Evolutionary conservation across 2,329 filamentous ascomycete species (phyloP).

Genomic region (Cladorrhinum sp.): DNA sequence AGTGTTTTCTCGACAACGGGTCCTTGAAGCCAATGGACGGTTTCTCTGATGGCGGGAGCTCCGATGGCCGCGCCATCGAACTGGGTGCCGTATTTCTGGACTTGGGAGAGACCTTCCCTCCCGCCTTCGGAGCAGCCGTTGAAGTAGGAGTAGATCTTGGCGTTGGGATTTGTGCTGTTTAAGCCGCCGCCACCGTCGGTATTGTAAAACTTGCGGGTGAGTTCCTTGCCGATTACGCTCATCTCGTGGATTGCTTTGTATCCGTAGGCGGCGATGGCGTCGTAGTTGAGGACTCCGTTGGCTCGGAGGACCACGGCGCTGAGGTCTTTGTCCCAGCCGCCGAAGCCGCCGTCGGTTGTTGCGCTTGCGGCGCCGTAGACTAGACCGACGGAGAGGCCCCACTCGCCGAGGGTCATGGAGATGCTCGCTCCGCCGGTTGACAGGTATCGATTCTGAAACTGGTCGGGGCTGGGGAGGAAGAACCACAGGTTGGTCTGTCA

Average conservation of each 20-base stretch:
- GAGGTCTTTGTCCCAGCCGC: constrained; percentile 3
- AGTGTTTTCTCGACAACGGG: constrained; percentile 38
- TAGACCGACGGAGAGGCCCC: constrained; percentile 1
- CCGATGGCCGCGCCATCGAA: constrained; percentile 46
- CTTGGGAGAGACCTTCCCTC: constrained; percentile 47
- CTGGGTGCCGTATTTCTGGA: constrained; percentile 38
- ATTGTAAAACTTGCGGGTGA: constrained; percentile 41
- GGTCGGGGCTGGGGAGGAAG: constrained; percentile 39
- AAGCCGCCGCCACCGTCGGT: constrained; percentile 4
- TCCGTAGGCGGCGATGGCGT: constrained; percentile 47
- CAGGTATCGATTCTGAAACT: constrained; percentile 43
- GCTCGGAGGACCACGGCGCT: constrained; percentile 36
- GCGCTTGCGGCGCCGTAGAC: constrained; percentile 7
- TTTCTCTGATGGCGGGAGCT: constrained; percentile 46
- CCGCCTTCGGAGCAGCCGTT: constrained; percentile 46
- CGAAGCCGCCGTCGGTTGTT: constrained; percentile 13
- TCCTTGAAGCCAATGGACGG: constrained; percentile 40
- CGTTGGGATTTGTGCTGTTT: constrained; percentile 17
- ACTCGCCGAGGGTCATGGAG: constrained; percentile 37
- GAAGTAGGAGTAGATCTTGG: constrained; percentile 45
- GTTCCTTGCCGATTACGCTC: constrained; percentile 44
- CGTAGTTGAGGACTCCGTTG: constrained; percentile 52
- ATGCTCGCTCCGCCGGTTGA: constrained; percentile 43
- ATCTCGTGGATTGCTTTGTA: constrained; percentile 53
- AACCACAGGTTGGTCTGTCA: constrained; percentile 31